Evolutionary conservation across 148 eudicot genomes (phyloP).

Genomic region (Vaccinium vitisidaea): DNA sequence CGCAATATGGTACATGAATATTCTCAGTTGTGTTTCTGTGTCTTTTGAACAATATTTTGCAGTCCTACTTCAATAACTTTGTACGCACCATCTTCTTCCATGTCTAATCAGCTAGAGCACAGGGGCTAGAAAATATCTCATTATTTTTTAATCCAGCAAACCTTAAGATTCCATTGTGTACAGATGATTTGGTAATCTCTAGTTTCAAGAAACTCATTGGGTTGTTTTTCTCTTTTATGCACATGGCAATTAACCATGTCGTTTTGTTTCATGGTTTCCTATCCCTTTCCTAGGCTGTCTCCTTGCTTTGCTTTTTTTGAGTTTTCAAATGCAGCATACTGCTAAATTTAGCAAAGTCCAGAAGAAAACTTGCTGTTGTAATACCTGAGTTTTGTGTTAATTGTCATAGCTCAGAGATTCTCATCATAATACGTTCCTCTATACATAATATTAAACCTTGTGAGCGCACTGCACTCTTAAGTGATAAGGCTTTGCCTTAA

Average conservation of each 20-base stretch:
- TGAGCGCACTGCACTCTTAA: neutral
- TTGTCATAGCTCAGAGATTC: neutral
- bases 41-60: neutral
- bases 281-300: neutral
- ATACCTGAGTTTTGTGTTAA: neutral
- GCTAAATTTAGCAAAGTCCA: neutral
- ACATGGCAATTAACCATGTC: neutral
- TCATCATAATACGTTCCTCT: neutral
- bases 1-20: conserved; percentile 56
- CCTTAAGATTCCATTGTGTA: neutral
- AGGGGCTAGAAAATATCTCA: neutral
- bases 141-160: neutral
- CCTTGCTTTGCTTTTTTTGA: neutral
- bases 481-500: neutral
- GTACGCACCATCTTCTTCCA: neutral
- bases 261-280: neutral
- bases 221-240: neutral
- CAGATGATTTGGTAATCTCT: neutral
- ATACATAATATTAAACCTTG: neutral
- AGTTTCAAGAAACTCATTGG: neutral
- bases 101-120: neutral
- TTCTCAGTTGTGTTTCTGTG: neutral
- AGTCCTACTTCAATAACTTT: conserved; percentile 2
- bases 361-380: neutral
- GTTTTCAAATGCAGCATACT: neutral